Conservation (phyloP, 2,329 filamentous ascomycete species). For the Monosporascus sp. region DNA sequence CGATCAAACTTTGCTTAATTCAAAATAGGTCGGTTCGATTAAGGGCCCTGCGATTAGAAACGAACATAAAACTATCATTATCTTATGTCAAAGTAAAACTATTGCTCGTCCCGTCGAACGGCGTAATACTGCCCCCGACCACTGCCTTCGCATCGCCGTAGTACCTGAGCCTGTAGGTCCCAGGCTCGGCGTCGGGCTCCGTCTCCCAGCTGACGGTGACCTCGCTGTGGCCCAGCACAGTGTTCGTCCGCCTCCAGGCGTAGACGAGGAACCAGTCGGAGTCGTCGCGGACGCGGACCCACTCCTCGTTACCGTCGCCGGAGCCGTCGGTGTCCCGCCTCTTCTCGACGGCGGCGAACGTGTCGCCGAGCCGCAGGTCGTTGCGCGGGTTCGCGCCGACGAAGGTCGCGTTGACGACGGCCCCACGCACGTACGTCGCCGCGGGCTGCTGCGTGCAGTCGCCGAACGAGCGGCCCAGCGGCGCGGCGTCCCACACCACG, state of each 20-base stretch:
- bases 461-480: slow-evolving; percentile 65
- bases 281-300: slow-evolving; percentile 67
- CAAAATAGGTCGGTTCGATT: background rate
- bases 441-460: slow-evolving; percentile 51
- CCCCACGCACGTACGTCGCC: slow-evolving; percentile 52
- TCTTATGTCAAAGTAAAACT: slow-evolving; percentile 38
- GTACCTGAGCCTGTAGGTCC: slow-evolving; percentile 75
- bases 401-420: slow-evolving; percentile 62
- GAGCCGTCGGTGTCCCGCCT: slow-evolving; percentile 32
- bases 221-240: slow-evolving; percentile 67
- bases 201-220: slow-evolving; percentile 79
- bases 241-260: slow-evolving; percentile 69
- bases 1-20: background rate
- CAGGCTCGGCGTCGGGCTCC: slow-evolving; percentile 51
- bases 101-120: slow-evolving; percentile 65
- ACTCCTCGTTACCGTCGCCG: slow-evolving; percentile 37
- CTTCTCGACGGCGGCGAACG: slow-evolving; percentile 72
- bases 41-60: too few species aligned
- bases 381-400: slow-evolving; percentile 88
- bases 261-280: slow-evolving; percentile 80
- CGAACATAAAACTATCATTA: background rate
- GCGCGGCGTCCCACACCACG: slow-evolving; percentile 68
- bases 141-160: slow-evolving; percentile 75
- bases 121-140: slow-evolving; percentile 51
- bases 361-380: slow-evolving; percentile 72